phyloP scores from a whole-genome alignment of 2,329 filamentous ascomycete genomes.

The Coniochaeta sp. region DNA sequence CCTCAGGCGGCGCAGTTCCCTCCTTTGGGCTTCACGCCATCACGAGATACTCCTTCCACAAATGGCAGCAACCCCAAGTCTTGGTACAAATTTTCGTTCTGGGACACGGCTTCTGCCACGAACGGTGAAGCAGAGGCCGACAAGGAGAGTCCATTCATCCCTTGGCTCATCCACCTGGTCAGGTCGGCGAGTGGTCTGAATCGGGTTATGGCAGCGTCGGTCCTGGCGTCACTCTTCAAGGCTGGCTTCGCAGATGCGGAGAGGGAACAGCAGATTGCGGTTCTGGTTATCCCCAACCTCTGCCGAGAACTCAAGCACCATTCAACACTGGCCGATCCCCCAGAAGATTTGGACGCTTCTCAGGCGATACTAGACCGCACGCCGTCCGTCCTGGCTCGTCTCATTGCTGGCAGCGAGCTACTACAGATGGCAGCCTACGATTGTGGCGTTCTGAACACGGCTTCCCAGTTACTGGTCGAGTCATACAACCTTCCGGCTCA shows the following conservation, averaged over 20 bases:
- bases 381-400: constrained; percentile 67
- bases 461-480: constrained; percentile 41
- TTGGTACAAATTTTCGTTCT: constrained; percentile 7
- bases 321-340: constrained; percentile 28
- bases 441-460: constrained; percentile 37
- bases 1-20: constrained; percentile 42
- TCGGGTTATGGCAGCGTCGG: constrained; percentile 60
- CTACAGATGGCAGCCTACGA: constrained; percentile 81
- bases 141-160: constrained; percentile 61
- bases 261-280: constrained; percentile 57
- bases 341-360: neutral
- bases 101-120: constrained; percentile 22
- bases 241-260: constrained; percentile 58
- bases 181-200: constrained; percentile 51
- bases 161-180: constrained; percentile 63
- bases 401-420: constrained; percentile 70
- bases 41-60: constrained; percentile 26
- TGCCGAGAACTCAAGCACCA: constrained; percentile 31
- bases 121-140: constrained; percentile 20
- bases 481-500: constrained; percentile 39
- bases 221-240: constrained; percentile 64
- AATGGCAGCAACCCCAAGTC: neutral
- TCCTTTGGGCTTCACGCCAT: constrained; percentile 38
- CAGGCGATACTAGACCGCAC: constrained; percentile 57
- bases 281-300: constrained; percentile 64